These are phyloP conservation scores for Exutisphaerella laricina DNA, from an alignment of 2,329 filamentous ascomycete species.

Conservation along the genomic window DNA sequence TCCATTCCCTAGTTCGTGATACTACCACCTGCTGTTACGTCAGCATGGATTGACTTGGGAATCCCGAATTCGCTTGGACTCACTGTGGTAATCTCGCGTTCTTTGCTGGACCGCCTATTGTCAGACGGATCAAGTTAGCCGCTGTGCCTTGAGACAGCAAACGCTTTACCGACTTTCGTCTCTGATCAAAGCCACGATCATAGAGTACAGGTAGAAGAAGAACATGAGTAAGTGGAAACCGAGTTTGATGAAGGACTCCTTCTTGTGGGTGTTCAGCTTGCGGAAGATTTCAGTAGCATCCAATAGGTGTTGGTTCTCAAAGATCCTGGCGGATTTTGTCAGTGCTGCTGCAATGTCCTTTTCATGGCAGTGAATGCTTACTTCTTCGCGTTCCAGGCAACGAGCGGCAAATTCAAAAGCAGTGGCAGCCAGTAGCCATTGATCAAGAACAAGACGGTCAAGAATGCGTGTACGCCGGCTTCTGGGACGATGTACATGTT, in stretches of 20 bases:
- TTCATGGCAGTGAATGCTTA: constrained; percentile 51
- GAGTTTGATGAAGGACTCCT: constrained; percentile 99
- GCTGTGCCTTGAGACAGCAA: constrained; percentile 4
- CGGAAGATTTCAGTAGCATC: constrained; percentile 99
- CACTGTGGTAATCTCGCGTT: constrained; percentile 10
- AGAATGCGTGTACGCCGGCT: constrained; percentile 91
- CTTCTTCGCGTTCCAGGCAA: constrained; percentile 98
- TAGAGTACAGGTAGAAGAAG: constrained; percentile 85
- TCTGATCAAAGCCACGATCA: constrained; percentile 79
- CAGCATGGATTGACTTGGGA: background rate
- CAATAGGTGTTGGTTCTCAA: constrained; percentile 93
- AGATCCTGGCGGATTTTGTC: constrained; percentile 60
- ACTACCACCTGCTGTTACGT: no score
- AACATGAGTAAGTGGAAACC: constrained; percentile 99
- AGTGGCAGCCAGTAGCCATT: constrained; percentile 98
- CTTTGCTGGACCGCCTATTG: constrained; percentile 8
- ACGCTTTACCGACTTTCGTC: constrained; percentile 57
- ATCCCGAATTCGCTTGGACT: no score
- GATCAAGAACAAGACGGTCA: constrained; percentile 93
- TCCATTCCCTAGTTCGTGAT: background rate
- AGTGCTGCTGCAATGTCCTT: constrained; percentile 29
- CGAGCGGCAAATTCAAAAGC: constrained; percentile 82
- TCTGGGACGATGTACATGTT: constrained; percentile 99
- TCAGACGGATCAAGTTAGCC: constrained; percentile 2
- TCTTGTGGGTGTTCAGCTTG: constrained; percentile 98